Evolutionary conservation across 768 basidiomycete genomes (phyloP), one percentile per base, ranked within the genome.

Genomic region (Phanerochaete carnosa): DNA sequence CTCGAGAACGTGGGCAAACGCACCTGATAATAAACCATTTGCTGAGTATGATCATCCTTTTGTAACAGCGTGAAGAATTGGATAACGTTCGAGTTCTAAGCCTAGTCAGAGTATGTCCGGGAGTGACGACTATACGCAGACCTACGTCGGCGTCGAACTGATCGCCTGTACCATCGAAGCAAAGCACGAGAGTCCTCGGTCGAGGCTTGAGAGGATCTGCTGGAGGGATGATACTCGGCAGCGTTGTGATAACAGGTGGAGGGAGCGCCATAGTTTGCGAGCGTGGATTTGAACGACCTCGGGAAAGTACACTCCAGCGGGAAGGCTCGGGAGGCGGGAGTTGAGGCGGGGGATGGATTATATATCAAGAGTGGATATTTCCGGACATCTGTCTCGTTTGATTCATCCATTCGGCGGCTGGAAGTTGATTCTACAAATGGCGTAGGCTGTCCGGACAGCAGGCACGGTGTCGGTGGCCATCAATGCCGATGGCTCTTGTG

Each of bases 91-190:
- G 70, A 69, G 59, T 70, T 71, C 66, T 71, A 32, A 12, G 22
- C 19, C 11, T n/a, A 26, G 22, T 37, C 6, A 25, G 32, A 23
- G 11, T 12, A 19, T 25, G 30, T 6, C 5, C 4, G 55, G 32
- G 33, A 0, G 23, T 45, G 37, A 51, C 7, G 45, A 45, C 8
- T 4, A 43, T 43, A 8, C 4, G 16, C 16, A 47, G 7, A 52
- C 82, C 30, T 55, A 87, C 88, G 63, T 89, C 86, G 30, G 77
- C 68, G 64, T 86, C 84, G 64, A 89, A 90, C 67, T 87, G 84
- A 70, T 87, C 85, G 4, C 85, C 84, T 59, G 72, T 70, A 15
- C 71, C 86, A 65, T 91, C 90, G 64, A 91, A 91, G 69, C 89
- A 91, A 1, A 91, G 77, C 1, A 91, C 79, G 0, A 88, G 64